phyloP scores from a whole-genome alignment of 2,329 filamentous ascomycete genomes.

The Ilyonectria sp. region DNA sequence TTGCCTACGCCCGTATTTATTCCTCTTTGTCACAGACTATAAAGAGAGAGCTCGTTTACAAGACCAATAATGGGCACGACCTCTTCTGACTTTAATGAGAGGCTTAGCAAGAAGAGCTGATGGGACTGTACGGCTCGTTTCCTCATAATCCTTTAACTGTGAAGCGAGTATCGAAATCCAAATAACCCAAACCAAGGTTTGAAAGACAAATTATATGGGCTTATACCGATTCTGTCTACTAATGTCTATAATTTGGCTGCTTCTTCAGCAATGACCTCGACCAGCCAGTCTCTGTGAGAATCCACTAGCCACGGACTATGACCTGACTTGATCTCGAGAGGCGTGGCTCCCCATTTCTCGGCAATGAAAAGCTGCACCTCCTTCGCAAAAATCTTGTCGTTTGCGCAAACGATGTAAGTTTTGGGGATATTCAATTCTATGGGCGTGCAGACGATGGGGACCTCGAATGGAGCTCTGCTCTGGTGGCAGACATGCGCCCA shows the following conservation, averaged over 20 bases:
- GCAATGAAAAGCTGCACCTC: constrained; percentile 17
- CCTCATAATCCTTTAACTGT: too few species aligned
- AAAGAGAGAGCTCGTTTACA: too few species aligned
- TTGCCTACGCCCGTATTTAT: too few species aligned
- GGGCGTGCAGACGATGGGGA: constrained; percentile 13
- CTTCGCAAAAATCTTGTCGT: constrained; percentile 25
- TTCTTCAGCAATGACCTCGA: constrained; percentile 14
- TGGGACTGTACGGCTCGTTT: too few species aligned
- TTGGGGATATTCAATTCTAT: constrained; percentile 24
- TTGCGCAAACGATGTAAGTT: constrained; percentile 19
- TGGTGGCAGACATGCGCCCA: constrained; percentile 28
- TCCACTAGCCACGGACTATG: constrained; percentile 39
- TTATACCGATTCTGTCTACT: not conserved
- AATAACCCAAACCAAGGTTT: too few species aligned
- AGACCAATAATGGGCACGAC: too few species aligned
- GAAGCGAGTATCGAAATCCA: too few species aligned
- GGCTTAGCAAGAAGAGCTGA: too few species aligned
- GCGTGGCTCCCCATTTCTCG: constrained; percentile 23
- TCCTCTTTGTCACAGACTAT: too few species aligned
- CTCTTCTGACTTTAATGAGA: too few species aligned
- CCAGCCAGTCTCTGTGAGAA: constrained; percentile 18
- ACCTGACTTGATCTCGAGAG: constrained; percentile 33
- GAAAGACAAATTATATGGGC: not conserved
- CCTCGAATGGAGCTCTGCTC: constrained; percentile 29
- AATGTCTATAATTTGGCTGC: not conserved